phyloP scores from a whole-genome alignment of 2,329 filamentous ascomycete genomes.

The Talaromyces amestolkiae region DNA sequence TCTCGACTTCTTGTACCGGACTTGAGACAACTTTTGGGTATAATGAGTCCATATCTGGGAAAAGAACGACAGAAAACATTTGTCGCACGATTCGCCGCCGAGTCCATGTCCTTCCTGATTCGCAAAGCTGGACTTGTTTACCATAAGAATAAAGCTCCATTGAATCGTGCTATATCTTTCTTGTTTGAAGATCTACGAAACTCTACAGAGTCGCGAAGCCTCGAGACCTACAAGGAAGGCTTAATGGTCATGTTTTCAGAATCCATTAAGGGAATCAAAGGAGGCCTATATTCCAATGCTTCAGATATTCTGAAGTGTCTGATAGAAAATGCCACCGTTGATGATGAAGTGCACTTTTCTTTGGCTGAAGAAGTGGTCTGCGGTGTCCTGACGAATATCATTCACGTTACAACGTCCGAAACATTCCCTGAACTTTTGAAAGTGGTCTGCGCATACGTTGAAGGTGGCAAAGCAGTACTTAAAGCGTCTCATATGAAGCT shows the following conservation, averaged over 20 bases:
- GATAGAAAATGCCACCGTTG: constrained; percentile 36
- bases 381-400: constrained; percentile 74
- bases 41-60: constrained; percentile 80
- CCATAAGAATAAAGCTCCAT: constrained; percentile 66
- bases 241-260: constrained; percentile 91
- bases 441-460: constrained; percentile 55
- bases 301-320: constrained; percentile 53
- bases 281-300: constrained; percentile 58
- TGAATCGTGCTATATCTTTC: constrained; percentile 69
- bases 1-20: constrained; percentile 83
- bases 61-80: constrained; percentile 78
- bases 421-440: constrained; percentile 69
- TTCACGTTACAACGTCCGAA: constrained; percentile 75
- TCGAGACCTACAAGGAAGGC: constrained; percentile 72
- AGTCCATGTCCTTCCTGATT: constrained; percentile 89
- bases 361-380: constrained; percentile 61
- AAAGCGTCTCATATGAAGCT: constrained; percentile 43
- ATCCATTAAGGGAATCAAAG: constrained; percentile 64
- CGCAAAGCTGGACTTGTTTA: constrained; percentile 80
- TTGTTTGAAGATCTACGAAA: constrained; percentile 65
- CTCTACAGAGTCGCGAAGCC: constrained; percentile 33
- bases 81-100: constrained; percentile 87
- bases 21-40: constrained; percentile 76
- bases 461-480: constrained; percentile 33
- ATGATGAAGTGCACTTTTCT: constrained; percentile 30